phyloP scores from a whole-genome alignment of 768 basidiomycete genomes.

The Plicaturopsis crispa region DNA sequence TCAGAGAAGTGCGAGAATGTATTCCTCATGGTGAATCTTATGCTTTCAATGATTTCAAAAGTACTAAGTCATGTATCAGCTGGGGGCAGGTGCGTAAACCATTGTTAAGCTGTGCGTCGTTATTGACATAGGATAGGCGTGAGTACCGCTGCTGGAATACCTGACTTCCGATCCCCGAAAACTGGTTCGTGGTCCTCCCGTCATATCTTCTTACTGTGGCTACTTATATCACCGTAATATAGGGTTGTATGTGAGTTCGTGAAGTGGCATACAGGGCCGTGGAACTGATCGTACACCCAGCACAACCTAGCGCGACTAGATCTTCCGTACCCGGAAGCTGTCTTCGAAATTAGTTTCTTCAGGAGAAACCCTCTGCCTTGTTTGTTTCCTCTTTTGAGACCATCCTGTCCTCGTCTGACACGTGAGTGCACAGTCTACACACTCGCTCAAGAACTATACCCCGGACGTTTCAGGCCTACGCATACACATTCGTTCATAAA shows the following conservation, averaged over 20 bases:
- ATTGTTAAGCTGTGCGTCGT: neutral
- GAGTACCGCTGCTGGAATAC: constrained; percentile 77
- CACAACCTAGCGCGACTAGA: constrained; percentile 72
- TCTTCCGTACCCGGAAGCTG: constrained; percentile 90
- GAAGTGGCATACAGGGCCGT: neutral
- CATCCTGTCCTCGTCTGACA: neutral
- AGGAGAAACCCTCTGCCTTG: constrained; percentile 72
- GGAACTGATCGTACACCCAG: constrained; percentile 36
- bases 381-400: constrained; percentile 33
- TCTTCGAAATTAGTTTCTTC: constrained; percentile 90
- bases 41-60: neutral
- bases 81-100: constrained; percentile 53
- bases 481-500: constrained; percentile 85
- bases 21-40: constrained; percentile 58
- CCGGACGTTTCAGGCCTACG: constrained; percentile 85
- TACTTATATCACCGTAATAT: constrained; percentile 3
- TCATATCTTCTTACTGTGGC: neutral
- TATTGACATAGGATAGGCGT: constrained; percentile 37
- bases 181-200: constrained; percentile 39
- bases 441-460: constrained; percentile 89
- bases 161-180: constrained; percentile 82
- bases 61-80: constrained; percentile 23
- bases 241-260: constrained; percentile 46
- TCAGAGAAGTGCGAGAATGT: constrained; percentile 62
- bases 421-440: constrained; percentile 56